Percentiles rank a stretch among this genome's conserved stretches.
Conservation (phyloP, 2,329 filamentous ascomycete species). For the Xylariaceae sp. region DNA sequence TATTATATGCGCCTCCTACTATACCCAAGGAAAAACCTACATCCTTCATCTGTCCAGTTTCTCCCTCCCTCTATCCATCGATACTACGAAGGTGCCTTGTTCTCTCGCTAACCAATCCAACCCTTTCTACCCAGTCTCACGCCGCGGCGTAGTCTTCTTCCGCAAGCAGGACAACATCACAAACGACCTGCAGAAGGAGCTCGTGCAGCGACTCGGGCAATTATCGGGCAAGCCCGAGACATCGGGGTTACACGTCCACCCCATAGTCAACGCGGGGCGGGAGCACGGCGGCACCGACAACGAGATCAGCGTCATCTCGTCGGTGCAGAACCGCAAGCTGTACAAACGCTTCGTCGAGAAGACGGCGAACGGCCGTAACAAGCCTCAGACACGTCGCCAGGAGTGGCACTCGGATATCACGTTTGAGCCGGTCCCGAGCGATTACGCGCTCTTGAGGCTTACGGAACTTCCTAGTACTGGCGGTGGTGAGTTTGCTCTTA, state of each 20-base stretch:
- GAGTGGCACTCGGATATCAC: constrained; percentile 63
- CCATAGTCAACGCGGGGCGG: constrained; percentile 59
- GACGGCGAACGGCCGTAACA: constrained; percentile 37
- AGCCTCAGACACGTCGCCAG: constrained; percentile 53
- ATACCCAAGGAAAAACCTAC: not conserved
- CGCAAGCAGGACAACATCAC: constrained; percentile 66
- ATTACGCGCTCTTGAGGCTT: constrained; percentile 60
- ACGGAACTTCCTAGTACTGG: constrained; percentile 54
- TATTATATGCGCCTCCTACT: not conserved
- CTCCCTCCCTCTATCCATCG: not conserved
- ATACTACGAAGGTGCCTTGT: too few relatives aligned
- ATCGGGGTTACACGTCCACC: constrained; percentile 67
- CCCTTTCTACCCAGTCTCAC: constrained; percentile 62
- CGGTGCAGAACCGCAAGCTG: constrained; percentile 58
- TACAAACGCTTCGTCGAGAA: constrained; percentile 42
- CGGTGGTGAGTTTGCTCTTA: constrained; percentile 44
- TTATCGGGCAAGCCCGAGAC: constrained; percentile 62
- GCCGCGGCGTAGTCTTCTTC: constrained; percentile 74
- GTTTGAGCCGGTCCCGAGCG: constrained; percentile 61
- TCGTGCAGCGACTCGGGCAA: constrained; percentile 66
- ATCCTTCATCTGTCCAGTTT: not conserved
- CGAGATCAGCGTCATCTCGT: constrained; percentile 70
- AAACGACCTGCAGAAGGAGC: constrained; percentile 69
- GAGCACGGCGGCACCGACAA: constrained; percentile 62
- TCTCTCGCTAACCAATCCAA: not conserved